phyloP scores from a whole-genome alignment of 1,284 basidiomycete genomes.

The Chondrostereum purpureum region DNA sequence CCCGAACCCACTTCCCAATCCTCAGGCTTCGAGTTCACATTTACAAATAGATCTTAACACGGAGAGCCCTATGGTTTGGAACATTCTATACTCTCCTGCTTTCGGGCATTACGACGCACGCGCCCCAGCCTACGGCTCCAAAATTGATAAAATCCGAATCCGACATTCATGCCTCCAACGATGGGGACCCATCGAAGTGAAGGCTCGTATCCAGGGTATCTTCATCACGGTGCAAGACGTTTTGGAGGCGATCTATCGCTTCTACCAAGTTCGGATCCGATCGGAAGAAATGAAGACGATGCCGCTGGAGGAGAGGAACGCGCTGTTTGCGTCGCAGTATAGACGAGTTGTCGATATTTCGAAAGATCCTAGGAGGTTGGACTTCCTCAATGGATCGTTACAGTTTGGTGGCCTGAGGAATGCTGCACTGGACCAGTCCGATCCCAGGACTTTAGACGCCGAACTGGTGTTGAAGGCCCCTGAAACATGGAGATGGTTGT shows the following conservation, averaged over 20 bases:
- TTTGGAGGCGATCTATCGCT: not conserved
- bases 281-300: not conserved
- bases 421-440: not conserved
- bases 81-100: not conserved
- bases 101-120: not conserved
- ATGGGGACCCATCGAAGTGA: not conserved
- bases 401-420: not conserved
- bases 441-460: not conserved
- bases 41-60: not conserved
- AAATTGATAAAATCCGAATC: not conserved
- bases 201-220: not conserved
- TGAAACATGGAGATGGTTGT: not conserved
- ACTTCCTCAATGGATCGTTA: not conserved
- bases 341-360: not conserved
- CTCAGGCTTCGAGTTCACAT: not conserved
- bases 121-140: not conserved
- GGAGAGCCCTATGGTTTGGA: not conserved
- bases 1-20: not conserved
- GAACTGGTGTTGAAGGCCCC: not conserved
- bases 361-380: not conserved
- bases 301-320: not conserved
- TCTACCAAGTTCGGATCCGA: not conserved
- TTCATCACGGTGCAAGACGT: not conserved
- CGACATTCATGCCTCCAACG: not conserved
- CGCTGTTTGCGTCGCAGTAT: not conserved